Percentiles rank a stretch among this genome's conserved stretches.
Evolutionary conservation across 2,329 filamentous ascomycete species (phyloP).

Genomic region (Coniochaeta sp.): DNA sequence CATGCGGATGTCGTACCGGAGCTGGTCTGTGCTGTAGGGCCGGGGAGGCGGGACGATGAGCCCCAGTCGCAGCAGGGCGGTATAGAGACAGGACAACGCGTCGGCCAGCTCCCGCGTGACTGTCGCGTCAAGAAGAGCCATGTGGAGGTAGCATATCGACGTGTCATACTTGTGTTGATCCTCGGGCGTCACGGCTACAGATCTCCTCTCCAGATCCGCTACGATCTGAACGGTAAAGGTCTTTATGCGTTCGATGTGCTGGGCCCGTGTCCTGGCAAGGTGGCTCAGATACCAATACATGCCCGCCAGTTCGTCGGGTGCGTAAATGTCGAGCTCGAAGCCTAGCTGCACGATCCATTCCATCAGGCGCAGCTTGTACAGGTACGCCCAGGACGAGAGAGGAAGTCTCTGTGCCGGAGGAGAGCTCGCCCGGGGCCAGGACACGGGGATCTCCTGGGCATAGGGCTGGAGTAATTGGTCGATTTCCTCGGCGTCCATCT

Average conservation of each 20-base stretch:
- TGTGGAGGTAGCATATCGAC: constrained; percentile 48
- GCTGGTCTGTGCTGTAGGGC: constrained; percentile 58
- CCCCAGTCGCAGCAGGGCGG: constrained; percentile 50
- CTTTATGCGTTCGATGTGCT: constrained; percentile 67
- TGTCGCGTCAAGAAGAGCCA: constrained; percentile 56
- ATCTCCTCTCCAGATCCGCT: constrained; percentile 19
- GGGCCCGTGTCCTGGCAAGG: constrained; percentile 58
- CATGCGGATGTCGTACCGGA: constrained; percentile 81
- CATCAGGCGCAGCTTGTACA: constrained; percentile 85
- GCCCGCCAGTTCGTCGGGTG: constrained; percentile 70
- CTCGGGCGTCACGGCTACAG: constrained; percentile 8
- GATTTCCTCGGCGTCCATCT: constrained; percentile 71
- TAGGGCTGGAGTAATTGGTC: constrained; percentile 59
- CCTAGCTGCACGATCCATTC: constrained; percentile 84
- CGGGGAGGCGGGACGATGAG: constrained; percentile 43
- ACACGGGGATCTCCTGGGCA: constrained; percentile 53
- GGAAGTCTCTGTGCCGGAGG: not conserved
- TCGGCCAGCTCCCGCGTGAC: constrained; percentile 51
- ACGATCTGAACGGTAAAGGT: constrained; percentile 46
- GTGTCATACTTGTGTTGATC: constrained; percentile 36
- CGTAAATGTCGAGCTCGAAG: constrained; percentile 88
- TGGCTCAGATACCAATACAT: constrained; percentile 91
- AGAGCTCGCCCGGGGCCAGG: constrained; percentile 42
- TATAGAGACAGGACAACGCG: constrained; percentile 55
- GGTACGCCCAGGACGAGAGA: constrained; percentile 80